Conservation (phyloP, 371 early-diverging fungal species). For the Mucor plumbeus region DNA sequence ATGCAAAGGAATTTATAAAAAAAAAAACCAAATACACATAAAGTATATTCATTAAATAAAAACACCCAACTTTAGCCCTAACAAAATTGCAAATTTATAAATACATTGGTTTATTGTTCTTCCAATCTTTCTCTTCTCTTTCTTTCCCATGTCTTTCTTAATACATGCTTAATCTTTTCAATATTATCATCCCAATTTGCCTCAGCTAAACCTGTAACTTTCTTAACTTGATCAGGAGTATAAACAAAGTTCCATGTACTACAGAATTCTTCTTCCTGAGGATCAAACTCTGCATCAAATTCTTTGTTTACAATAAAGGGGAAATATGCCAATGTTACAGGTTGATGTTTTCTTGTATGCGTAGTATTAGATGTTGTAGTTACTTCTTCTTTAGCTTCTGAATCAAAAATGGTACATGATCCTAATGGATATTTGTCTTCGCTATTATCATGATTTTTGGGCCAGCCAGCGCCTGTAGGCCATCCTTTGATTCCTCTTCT, state of each 20-base stretch:
- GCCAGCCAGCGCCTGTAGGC: slow-evolving; percentile 55
- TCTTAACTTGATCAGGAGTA: slow-evolving; percentile 60
- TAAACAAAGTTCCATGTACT: slow-evolving; percentile 71
- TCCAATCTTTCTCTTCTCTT: slow-evolving; percentile 42
- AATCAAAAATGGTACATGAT: slow-evolving; percentile 37
- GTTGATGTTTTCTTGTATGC: background rate
- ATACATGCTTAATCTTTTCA: slow-evolving; percentile 42
- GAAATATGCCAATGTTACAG: slow-evolving; percentile 61
- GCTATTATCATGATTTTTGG: slow-evolving; percentile 19
- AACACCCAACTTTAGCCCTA: background rate
- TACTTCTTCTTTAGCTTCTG: slow-evolving; percentile 33
- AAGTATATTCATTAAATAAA: background rate
- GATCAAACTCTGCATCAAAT: slow-evolving; percentile 61
- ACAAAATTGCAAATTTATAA: background rate
- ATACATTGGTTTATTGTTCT: background rate
- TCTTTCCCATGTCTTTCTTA: slow-evolving; percentile 51
- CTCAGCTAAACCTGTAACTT: slow-evolving; percentile 56
- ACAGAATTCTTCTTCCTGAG: slow-evolving; percentile 62
- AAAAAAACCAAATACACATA: background rate
- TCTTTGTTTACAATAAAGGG: slow-evolving; percentile 61
- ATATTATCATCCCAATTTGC: slow-evolving; percentile 51
- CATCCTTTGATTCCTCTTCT: slow-evolving; percentile 59
- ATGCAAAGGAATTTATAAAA: slow-evolving; percentile 28
- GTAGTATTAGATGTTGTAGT: slow-evolving; percentile 12
- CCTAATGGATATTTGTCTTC: slow-evolving; percentile 33